phyloP scores from a whole-genome alignment of 176 grass and related monocot species.

The Calamus simplicifolius region DNA sequence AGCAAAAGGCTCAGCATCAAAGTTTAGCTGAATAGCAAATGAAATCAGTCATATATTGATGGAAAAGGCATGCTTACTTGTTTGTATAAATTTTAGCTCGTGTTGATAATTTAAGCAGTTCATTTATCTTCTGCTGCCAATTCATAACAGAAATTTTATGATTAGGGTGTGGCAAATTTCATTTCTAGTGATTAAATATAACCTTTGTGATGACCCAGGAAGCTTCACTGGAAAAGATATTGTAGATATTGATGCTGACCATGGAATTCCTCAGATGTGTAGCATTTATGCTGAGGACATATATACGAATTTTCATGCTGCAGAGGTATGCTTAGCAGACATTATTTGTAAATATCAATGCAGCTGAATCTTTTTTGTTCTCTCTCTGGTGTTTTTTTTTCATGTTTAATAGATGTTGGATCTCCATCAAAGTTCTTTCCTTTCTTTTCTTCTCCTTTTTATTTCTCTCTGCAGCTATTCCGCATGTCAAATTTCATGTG shows the following conservation, averaged over 20 bases:
- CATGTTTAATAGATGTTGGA: too few species aligned
- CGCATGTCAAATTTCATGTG: too few species aligned
- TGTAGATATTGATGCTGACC: conserved; percentile 51
- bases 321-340: conserved; percentile 38
- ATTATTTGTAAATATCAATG: neutral
- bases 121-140: neutral
- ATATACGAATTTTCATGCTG: conserved; percentile 48
- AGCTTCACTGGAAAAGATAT: conserved; percentile 17
- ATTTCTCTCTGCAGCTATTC: too few species aligned
- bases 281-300: conserved; percentile 39
- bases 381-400: neutral
- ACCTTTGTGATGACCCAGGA: conserved; percentile 33
- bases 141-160: neutral
- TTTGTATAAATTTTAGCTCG: too few species aligned
- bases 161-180: neutral
- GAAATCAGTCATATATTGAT: too few species aligned
- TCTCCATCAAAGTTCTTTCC: too few species aligned
- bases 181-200: neutral
- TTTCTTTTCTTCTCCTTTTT: too few species aligned
- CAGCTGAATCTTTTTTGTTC: conserved; percentile 5
- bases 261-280: conserved; percentile 65
- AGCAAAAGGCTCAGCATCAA: too few species aligned
- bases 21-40: too few species aligned
- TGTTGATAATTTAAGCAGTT: too few species aligned
- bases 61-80: too few species aligned